These are phyloP conservation scores for Phytophthora ohioensis DNA, from an alignment of 352 stramenopile species.

Conservation along the genomic window DNA sequence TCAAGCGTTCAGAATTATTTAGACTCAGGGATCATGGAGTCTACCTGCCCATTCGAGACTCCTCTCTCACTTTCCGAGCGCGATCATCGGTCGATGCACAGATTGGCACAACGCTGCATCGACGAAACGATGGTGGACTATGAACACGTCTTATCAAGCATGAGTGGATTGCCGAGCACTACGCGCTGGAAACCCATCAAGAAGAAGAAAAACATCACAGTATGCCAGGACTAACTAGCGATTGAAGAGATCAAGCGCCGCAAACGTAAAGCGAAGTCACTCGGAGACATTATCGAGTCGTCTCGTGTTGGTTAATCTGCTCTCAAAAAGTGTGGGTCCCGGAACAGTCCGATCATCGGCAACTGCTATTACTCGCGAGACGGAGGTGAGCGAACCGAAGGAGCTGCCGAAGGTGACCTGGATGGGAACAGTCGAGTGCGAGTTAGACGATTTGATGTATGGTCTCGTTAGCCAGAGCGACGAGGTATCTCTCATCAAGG, in stretches of 20 bases:
- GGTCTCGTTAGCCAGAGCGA: conserved; percentile 43
- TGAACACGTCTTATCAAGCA: conserved; percentile 39
- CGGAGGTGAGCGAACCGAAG: conserved; percentile 12
- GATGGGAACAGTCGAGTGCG: conserved; percentile 40
- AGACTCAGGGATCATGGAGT: conserved; percentile 13
- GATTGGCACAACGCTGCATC: conserved; percentile 29
- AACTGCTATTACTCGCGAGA: conserved; percentile 5
- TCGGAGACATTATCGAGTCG: conserved; percentile 33
- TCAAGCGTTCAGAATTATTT: conserved; percentile 18
- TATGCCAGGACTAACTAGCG: conserved; percentile 37
- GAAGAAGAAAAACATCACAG: conserved; percentile 37
- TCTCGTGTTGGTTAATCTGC: conserved; percentile 22
- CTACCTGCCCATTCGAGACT: conserved; percentile 35
- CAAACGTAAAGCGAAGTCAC: conserved; percentile 35
- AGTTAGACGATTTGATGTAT: conserved; percentile 51
- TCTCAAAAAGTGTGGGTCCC: conserved; percentile 24
- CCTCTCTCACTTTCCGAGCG: conserved; percentile 40
- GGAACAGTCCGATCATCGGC: conserved; percentile 4
- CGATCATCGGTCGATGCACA: conserved; percentile 32
- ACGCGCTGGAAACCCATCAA: conserved; percentile 44
- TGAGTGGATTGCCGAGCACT: conserved; percentile 29
- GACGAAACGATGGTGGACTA: conserved; percentile 41
- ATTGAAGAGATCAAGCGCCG: conserved; percentile 38
- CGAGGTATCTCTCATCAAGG: conserved; percentile 38
- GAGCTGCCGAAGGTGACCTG: conserved; percentile 36